Percentiles rank a stretch among this genome's conserved stretches.
Conservation (phyloP, 768 basidiomycete species). For the Leucocoprinus leucothites region DNA sequence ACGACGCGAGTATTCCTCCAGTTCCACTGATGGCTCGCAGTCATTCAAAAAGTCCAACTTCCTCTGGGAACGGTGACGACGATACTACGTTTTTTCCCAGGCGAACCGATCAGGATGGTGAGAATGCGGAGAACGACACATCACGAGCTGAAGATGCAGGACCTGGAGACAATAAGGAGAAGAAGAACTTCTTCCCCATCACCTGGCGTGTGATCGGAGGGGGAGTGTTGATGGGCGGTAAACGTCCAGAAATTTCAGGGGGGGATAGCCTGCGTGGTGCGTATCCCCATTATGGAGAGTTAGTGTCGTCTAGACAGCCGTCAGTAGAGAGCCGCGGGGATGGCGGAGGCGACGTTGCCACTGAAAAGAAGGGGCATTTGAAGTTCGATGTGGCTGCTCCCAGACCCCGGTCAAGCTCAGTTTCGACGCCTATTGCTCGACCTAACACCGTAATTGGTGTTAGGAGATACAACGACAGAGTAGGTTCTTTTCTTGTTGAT, state of each 20-base stretch:
- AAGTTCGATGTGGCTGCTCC: background rate
- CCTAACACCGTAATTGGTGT: background rate
- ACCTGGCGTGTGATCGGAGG: slow-evolving; percentile 79
- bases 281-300: background rate
- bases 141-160: slow-evolving; percentile 12
- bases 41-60: slow-evolving; percentile 1
- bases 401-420: slow-evolving; percentile 12
- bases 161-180: slow-evolving; percentile 33
- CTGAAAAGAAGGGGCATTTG: background rate
- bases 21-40: slow-evolving; percentile 13
- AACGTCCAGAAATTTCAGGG: background rate
- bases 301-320: too few species aligned
- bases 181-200: slow-evolving; percentile 57
- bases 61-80: background rate
- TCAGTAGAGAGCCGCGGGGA: background rate
- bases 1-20: slow-evolving; percentile 28
- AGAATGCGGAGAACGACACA: background rate
- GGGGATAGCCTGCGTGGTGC: background rate
- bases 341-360: background rate
- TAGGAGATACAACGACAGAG: slow-evolving; percentile 17
- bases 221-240: slow-evolving; percentile 62
- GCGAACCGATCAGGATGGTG: background rate
- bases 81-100: background rate
- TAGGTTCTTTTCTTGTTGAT: slow-evolving; percentile 17
- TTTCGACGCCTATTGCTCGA: slow-evolving; percentile 12